Conservation (phyloP, 2,329 filamentous ascomycete genomes). For the Aspergillus sp. region DNA sequence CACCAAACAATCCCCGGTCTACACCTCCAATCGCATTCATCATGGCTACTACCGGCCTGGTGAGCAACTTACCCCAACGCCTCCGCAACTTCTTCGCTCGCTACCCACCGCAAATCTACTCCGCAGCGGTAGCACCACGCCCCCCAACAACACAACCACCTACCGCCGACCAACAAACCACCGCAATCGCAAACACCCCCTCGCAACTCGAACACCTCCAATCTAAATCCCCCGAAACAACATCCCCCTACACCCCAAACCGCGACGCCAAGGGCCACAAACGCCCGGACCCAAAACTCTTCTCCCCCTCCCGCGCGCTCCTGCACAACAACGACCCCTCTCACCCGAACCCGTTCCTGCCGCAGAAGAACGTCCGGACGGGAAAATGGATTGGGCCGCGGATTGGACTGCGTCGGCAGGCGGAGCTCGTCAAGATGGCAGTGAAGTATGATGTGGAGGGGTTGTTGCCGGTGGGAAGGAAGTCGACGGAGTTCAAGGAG, state of each 20-base stretch:
- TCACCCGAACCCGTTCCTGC: constrained; percentile 70
- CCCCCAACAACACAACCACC: constrained; percentile 20
- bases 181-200: neutral
- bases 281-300: constrained; percentile 23
- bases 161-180: constrained; percentile 13
- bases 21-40: constrained; percentile 1
- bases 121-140: constrained; percentile 26
- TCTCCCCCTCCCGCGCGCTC: constrained; percentile 27
- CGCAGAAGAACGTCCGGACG: constrained; percentile 69
- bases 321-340: constrained; percentile 36
- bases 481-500: constrained; percentile 63
- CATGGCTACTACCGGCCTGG: constrained; percentile 14
- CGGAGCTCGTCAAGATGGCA: constrained; percentile 83
- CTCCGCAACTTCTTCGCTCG: constrained; percentile 82
- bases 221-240: constrained; percentile 7
- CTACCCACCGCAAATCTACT: constrained; percentile 64
- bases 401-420: constrained; percentile 79
- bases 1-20: neutral
- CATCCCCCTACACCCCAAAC: constrained; percentile 35
- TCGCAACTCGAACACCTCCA: neutral
- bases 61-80: constrained; percentile 57
- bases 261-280: constrained; percentile 37
- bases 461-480: constrained; percentile 67
- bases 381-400: constrained; percentile 77
- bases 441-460: constrained; percentile 71